Evolutionary conservation across 192 early-diverging fungal species (phyloP), one percentile per base, ranked within the genome.

Genomic region (Coemansia furcata): DNA sequence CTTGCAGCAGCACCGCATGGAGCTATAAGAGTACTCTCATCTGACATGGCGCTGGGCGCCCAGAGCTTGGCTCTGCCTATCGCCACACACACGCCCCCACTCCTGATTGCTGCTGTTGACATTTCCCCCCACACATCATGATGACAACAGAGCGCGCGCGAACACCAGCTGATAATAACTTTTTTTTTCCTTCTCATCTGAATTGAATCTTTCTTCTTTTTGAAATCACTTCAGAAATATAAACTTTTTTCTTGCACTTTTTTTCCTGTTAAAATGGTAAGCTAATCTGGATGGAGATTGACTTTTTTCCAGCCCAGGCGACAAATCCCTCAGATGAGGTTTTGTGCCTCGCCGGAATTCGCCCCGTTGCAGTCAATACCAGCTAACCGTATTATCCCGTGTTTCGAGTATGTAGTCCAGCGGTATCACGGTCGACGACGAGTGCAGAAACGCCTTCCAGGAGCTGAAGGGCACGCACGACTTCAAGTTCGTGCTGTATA

Each of bases 401-500:
- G 40, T 40, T 61, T 40, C 35, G 30, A 59, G 23, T 35, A n/a
- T 58, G 49, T 89, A 93, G 89, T 88, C 89, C 47, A 86, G 86
- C 58, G 95, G 95, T 80, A 92, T 95, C 63, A 65, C 75, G 60
- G 89, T 90, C 63, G 73, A 83, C 63, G 77, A 82, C 15, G 50
- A 65, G 21, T 94, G 93, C 74, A 42, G 92, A 40, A 74, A 84
- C 4, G 68, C 67, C 23, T 97, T 85, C 85, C 78, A 86, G 72
- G 85, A 88, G 9, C 78, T 97, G 44, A 95, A 94, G 86, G 60
- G 90, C 14, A 37, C 5, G 5, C 69, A 61, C 63, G 67, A 74
- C 68, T 64, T 50, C 66, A 71, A 87, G 72, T 96, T 86, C 73
- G 86, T 96, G 58, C 84, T 96, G 72, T 96, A 85, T 87, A 93